Base-by-base conservation (phyloP, 192 early-diverging fungal genomes). In the Coemansia sp. region DNA sequence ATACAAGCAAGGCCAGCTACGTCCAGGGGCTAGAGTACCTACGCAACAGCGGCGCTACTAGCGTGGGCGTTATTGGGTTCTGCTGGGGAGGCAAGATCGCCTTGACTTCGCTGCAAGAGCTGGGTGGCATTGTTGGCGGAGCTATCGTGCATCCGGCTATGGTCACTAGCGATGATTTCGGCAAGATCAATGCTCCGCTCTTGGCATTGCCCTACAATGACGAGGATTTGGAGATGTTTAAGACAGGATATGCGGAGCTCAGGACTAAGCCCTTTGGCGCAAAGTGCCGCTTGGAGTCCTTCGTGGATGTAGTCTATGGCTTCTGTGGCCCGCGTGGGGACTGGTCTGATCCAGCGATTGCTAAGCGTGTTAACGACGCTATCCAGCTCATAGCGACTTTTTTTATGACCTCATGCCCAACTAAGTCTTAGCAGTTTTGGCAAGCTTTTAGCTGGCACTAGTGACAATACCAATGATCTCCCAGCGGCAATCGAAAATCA, bases 41-140 rank as follows among this genome's bases (percentile, higher is more conserved):
- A 34, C 59, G 63, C 37, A 62, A 73, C 8, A 83, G 83, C 65
- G 86, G 89, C 38, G 79, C 77, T 43, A 63, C 64, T 10, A 61
- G 74, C 5, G 76, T 86, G 35, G 86, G 86, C 24, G 37, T 86
- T 5, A 63, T 85, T 63, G 89, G 88, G n/a, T 85, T 87, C 65
- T 89, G 88, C 79, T 89, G 88, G 87, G 87, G 89, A 37, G 85
- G 79, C 13, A 82, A 86, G 77, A 67, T 88, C 59, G 64, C 83
- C 21, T 71, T 75, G 10, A 62, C 76, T 45, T 77, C 81, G 21
- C 67, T 72, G n/a, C 37, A 21, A 24, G 16, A 56, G 42, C 16
- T 81, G 75, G 20, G 82, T 85, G 55, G 55, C 70, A 77, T 86
- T 50, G 61, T 66, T 53, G 70, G 78, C 5, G 75, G 77, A 28